Base-by-base conservation (phyloP, 2,329 filamentous ascomycete genomes). In the Trichoderma brevicompactum region DNA sequence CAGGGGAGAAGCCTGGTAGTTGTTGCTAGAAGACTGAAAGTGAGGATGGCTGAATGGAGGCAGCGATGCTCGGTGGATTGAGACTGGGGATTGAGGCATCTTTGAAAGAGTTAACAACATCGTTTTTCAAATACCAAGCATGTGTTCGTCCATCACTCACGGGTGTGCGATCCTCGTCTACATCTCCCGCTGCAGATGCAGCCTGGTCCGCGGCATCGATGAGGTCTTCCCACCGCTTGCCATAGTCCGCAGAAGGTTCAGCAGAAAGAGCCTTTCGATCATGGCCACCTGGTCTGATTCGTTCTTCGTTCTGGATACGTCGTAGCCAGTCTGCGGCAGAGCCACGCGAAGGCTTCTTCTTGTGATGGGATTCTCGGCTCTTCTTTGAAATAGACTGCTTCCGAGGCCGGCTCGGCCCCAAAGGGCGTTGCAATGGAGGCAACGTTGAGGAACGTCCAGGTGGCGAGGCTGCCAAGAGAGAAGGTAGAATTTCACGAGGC, bases 181-280 rank as follows among this genome's bases (percentile, higher is more conserved):
- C 85, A 72, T 90, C 94, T 79, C 96, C 94, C 3, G 92, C 96
- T 34, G 94, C 93, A 68, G 92, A 97, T 38, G 94, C 93, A 63
- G 85, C 79, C 64, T 80, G 78, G 67, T 80, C 79, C 43, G 92
- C 94, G 60, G 94, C 94, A 78, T 97, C 94, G 69, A 98, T 96
- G 67, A 98, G 83, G 77, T 98, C 94, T 78, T 97, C 92, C 95
- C 94, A 98, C 72, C 94, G 86, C 80, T 95, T 96, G 69, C 92
- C 93, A 78, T 91, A 91, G 66, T 91, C 89, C 19, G 87, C 88
- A 65, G 89, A 86, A 28, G 94, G 93, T 77, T 97, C 94, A 48
- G 92, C 92, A 15, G 92, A 96, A 70, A 91, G 86, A 64, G 92
- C 92, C 79, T 97, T 96, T 68, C 92, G 86, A 72, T 92, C 88